Base-by-base conservation (phyloP, 371 early-diverging fungal species). In the Mucor circinelloides region DNA sequence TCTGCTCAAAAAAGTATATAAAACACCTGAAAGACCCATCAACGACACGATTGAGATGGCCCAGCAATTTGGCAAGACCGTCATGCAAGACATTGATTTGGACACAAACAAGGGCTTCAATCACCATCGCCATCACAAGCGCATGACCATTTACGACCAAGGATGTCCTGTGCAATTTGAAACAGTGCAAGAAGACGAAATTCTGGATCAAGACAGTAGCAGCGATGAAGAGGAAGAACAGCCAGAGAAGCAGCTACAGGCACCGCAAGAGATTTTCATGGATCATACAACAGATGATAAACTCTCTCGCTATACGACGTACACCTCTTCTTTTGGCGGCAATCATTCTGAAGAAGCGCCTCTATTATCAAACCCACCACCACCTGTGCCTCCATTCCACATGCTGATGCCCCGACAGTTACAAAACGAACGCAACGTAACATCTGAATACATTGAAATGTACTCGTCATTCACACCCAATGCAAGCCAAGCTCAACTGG, bases 1-100 rank as follows among this genome's bases (percentile, higher is more conserved):
- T 55, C 60, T 87, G 30, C 63, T 87, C 52, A 73, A 76, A 17
- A 74, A 77, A 27, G 83, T 87, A 2, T 87, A 87, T 55, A 57
- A 58, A 23, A 27, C 5, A 25, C 40, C 50, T 8, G 30, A 27
- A 19, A 54, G 30, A 23, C 60, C 36, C 3, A 17, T 58, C 21
- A 58, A 69, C 31, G 62, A 70, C 13, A 64, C 61, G 0, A 55
- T 70, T 21, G 71, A 66, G 58, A 58, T 66, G 71, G 64, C 59
- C 0, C 67, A 71, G 9, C 36, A 36, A 4, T 60, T 44, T 58
- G 38, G 63, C 25, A 60, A 70, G 42, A 25, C 19, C 21, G 27
- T 70, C 3, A 27, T 50, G 10, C 52, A 70, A 32, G 63, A 66
- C 27, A 70, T 70, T 34, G 70, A 70, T 62, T 27, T 71, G 12